Base-by-base conservation (phyloP, 2,329 filamentous ascomycete genomes). In the Ceratocystis smalleyi region DNA sequence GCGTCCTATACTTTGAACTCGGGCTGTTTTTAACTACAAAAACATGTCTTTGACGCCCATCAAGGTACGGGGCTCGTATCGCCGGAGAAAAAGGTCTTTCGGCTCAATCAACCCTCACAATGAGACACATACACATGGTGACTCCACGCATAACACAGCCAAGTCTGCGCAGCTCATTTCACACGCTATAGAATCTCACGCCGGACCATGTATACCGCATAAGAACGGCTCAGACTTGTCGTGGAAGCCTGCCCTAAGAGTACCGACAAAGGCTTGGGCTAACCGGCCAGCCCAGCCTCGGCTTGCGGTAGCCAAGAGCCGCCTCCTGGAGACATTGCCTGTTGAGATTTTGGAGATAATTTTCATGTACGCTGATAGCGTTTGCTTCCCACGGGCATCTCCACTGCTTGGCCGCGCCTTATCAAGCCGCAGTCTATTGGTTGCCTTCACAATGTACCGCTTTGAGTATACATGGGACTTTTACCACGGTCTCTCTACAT, bases 301-400 rank as follows among this genome's bases (percentile, higher is more conserved):
- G 15, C 24, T 15, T 40, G 35, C 15, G 35, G 35, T 3, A 40
- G 10, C 12, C 12, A 27, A n/a, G 27, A 62, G 51, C 1, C 47
- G n/a, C 45, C 60, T 62, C 32, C 68, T 76, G 24, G 71, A 75
- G 61, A 69, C 69, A 35, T 71, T 83, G 7, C 81, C 81, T 0
- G 69, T 76, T 5, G 81, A 83, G 70, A 73, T 83, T 27, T 74
- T 83, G 12, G 79, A 83, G 69, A 73, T 67, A 40, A 81, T 84
- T 59, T 77, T 82, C 64, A 71, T 79, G 67, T 71, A 78, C 62
- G 81, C 79, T 60, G 70, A 72, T 67, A 82, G 81, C 67, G 67
- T 79, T 59, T 74, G 77, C 61, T 73, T 84, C 0, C 75, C 79
- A 0, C 74, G 72, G 4, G 73, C 76, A 60, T 78, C 75, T 62